Base-by-base conservation (phyloP, 2,329 filamentous ascomycete species). In the Sordariomycetes sp. region DNA sequence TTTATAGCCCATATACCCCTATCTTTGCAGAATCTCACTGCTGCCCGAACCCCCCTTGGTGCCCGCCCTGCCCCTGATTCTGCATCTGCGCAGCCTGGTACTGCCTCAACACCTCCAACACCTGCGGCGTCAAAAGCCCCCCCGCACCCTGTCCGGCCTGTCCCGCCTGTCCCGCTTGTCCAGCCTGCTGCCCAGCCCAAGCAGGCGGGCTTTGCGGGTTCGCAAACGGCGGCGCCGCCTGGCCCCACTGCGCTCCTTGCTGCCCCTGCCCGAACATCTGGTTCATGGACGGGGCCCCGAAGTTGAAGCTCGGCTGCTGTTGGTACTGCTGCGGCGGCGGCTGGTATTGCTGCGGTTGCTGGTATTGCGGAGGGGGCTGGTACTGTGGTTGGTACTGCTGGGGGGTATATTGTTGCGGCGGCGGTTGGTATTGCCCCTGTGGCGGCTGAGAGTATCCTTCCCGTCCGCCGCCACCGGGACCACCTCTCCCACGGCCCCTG, bases 391-490 rank as follows among this genome's bases (percentile, higher is more conserved):
- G 60, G n/a, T 65, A 62, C 24, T 64, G 60, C 53, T 63, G 62
- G 16, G 65, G 67, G 20, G 66, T 61, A 52, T 67, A 32, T 34
- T 34, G 71, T 53, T 74, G 71, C 34, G 72, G 73, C 18, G 69
- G 69, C 7, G 59, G 43, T 18, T 50, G 67, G 59, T 64, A 68
- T 55, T 54, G 66, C 25, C 40, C 62, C 52, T 71, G 69, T 6
- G 70, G 69, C 48, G 75, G 72, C 35, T 74, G 61, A 3, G 76
- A 74, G 66, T 76, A 72, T 22, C 76, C 76, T 11, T 74, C 71
- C 40, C 72, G 22, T 11, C 46, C 55, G 24, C 32, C 55, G 12
- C n/a, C 12, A 18, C 32, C 40, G 58, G 37, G 40, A 43, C 57
- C 57, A 25, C 69, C 68, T 10, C 70, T 63, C 3, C 71, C 69